These are phyloP conservation scores for Microsporum audouinii DNA, from an alignment of 2,329 filamentous ascomycete genomes.

Conservation along the genomic window DNA sequence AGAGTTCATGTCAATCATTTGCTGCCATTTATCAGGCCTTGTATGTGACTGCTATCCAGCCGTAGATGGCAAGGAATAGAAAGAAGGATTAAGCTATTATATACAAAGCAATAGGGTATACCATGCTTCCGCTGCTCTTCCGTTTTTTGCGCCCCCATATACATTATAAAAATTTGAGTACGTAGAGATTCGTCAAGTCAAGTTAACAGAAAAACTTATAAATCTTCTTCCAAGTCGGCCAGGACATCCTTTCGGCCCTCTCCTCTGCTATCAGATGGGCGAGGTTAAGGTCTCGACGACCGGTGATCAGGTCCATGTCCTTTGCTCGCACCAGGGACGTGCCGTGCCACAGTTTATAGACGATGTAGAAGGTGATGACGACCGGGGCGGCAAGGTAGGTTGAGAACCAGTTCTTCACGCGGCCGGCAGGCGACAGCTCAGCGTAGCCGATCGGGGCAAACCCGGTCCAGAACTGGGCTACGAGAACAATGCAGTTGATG, in stretches of 20 bases:
- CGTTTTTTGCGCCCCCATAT: neutral
- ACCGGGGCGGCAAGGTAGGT: slow-evolving; percentile 22
- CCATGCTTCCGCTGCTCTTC: neutral
- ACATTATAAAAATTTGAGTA: neutral
- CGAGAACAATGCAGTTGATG: slow-evolving; percentile 43
- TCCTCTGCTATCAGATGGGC: slow-evolving; percentile 44
- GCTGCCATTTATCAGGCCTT: neutral
- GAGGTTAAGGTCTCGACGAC: slow-evolving; percentile 54
- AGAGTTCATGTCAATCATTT: neutral
- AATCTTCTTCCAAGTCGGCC: slow-evolving; percentile 12
- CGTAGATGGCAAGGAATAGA: neutral
- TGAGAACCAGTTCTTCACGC: slow-evolving; percentile 20
- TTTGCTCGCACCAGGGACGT: slow-evolving; percentile 45
- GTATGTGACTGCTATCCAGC: neutral
- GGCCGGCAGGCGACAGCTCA: slow-evolving; percentile 8
- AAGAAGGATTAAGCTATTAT: neutral
- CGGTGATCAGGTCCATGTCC: slow-evolving; percentile 56
- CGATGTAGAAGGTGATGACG: slow-evolving; percentile 38
- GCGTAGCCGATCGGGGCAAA: slow-evolving; percentile 13
- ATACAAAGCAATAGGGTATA: neutral
- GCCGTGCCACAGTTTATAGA: slow-evolving; percentile 54
- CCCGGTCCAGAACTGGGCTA: slow-evolving; percentile 35
- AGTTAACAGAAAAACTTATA: slow-evolving; percentile 12
- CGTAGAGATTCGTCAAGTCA: neutral
- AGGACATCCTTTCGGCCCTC: slow-evolving; percentile 8